phyloP scores from a whole-genome alignment of 352 stramenopile genomes.

The Phytopythium montanum region DNA sequence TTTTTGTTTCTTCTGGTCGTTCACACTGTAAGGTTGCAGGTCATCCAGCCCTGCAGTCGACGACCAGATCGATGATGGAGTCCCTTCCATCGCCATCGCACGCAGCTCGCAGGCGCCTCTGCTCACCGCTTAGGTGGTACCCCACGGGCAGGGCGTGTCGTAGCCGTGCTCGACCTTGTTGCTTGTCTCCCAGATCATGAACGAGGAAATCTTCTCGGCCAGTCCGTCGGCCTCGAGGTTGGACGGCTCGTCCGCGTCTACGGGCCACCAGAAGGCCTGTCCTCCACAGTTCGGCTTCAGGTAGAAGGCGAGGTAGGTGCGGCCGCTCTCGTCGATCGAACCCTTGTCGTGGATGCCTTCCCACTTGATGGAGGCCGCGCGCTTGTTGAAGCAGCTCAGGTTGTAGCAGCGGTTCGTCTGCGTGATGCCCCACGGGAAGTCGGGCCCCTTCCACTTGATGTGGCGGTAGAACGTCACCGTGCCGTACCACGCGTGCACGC shows the following conservation, averaged over 20 bases:
- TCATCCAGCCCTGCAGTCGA: neutral
- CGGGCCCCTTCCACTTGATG: slow-evolving; percentile 6
- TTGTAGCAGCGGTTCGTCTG: slow-evolving; percentile 17
- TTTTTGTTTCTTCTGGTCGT: no score
- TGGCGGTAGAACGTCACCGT: slow-evolving; percentile 18
- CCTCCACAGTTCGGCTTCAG: slow-evolving; percentile 15
- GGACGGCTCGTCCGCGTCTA: slow-evolving; percentile 9
- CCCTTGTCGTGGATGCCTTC: slow-evolving; percentile 2
- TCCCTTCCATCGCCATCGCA: neutral
- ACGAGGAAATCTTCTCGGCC: slow-evolving; percentile 24
- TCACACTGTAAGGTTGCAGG: neutral
- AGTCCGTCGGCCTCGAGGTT: slow-evolving; percentile 16
- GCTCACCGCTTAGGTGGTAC: slow-evolving; percentile 8
- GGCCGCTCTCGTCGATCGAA: slow-evolving; percentile 2
- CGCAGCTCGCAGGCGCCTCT: neutral
- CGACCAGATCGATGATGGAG: neutral
- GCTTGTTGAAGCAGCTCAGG: slow-evolving; percentile 23
- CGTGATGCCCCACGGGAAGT: slow-evolving; percentile 10
- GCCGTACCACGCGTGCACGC: slow-evolving; percentile 14
- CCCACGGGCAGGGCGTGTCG: slow-evolving; percentile 16
- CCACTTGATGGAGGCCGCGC: slow-evolving; percentile 13
- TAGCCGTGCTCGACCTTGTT: slow-evolving; percentile 9
- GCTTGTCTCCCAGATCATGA: slow-evolving; percentile 24
- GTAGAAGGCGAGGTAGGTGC: slow-evolving; percentile 20
- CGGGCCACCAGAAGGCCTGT: neutral